A percentile compares a stretch with the other conserved stretches of the same genome.
Evolutionary conservation across 2,329 filamentous ascomycete species (phyloP).

Genomic region (Fusarium sp.): DNA sequence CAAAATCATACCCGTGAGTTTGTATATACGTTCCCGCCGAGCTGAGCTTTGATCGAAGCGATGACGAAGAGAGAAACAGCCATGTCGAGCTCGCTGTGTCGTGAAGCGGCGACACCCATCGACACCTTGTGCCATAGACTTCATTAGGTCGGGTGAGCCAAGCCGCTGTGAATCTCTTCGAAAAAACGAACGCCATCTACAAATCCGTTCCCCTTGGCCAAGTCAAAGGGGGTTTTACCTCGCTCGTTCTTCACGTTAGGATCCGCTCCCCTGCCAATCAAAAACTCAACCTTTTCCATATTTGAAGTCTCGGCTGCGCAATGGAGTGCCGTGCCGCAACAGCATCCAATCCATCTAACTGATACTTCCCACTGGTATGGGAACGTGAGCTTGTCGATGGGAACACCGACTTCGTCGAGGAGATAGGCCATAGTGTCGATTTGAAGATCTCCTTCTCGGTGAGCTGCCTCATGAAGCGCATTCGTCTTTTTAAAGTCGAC

Average conservation of each 20-base stretch:
- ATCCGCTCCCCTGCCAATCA: background rate
- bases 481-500: background rate
- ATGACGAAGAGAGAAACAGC: no score
- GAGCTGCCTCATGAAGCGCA: background rate
- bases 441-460: background rate
- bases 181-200: background rate
- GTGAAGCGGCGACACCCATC: no score
- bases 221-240: background rate
- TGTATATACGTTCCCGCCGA: no score
- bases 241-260: background rate
- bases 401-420: background rate
- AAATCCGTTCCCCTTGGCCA: background rate
- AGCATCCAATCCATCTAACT: background rate
- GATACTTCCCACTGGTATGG: background rate
- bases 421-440: background rate
- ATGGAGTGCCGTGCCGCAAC: background rate
- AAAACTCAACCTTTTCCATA: background rate
- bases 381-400: background rate
- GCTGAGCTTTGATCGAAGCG: no score
- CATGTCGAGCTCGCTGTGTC: no score
- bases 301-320: background rate
- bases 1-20: no score
- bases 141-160: no score
- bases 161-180: background rate
- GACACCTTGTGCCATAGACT: no score